A percentile compares a stretch with the other conserved stretches of the same genome.
phyloP scores from a whole-genome alignment of 164 flowering plant species.

The Sextonia rubra region DNA sequence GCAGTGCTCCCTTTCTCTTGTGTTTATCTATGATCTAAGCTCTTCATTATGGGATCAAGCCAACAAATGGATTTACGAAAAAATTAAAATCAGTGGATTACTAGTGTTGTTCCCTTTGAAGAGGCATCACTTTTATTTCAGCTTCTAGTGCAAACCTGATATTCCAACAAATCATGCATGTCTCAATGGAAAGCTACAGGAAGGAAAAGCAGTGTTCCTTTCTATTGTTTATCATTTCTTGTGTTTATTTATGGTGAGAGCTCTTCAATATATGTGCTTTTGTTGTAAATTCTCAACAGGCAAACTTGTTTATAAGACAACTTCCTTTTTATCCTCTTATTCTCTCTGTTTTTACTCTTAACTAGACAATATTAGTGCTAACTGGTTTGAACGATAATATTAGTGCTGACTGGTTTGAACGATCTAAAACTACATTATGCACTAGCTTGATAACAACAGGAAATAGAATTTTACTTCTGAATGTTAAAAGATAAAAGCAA shows the following conservation, averaged over 20 bases:
- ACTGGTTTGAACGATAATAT: neutral
- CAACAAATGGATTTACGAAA: no score
- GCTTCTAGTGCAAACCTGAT: neutral
- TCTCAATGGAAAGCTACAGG: neutral
- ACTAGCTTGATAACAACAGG: neutral
- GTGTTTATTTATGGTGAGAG: neutral
- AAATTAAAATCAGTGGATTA: no score
- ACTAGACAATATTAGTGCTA: neutral
- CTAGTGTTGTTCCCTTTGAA: no score
- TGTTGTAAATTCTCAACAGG: neutral
- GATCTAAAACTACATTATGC: neutral
- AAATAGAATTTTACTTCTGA: neutral
- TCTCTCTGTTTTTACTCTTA: neutral
- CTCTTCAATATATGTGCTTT: neutral
- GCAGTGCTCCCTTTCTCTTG: neutral
- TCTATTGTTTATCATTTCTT: no score
- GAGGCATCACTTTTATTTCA: neutral
- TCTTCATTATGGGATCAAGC: neutral
- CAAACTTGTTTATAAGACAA: neutral
- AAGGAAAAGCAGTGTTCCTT: neutral
- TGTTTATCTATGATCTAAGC: neutral
- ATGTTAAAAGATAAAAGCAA: neutral
- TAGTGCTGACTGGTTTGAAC: neutral
- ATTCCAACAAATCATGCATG: neutral
- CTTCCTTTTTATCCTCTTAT: conserved; percentile 1